A percentile compares a stretch with the other conserved stretches of the same genome.
phyloP scores from a whole-genome alignment of 805 yeast genomes.

The Barnettozyma wickerhamii region DNA sequence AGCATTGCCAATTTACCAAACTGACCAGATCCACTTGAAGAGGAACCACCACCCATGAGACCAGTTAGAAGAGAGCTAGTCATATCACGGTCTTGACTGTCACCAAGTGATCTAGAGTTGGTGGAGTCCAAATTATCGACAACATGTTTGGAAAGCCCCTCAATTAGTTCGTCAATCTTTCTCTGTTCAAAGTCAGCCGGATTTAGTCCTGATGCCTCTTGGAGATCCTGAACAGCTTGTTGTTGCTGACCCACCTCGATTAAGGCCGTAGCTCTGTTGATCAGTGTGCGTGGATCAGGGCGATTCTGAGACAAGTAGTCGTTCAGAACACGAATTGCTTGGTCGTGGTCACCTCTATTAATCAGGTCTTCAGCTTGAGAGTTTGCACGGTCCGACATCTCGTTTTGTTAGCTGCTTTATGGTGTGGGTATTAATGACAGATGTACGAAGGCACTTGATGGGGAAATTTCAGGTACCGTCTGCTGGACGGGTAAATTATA shows the following conservation, averaged over 20 bases:
- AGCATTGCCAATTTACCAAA: constrained; percentile 14
- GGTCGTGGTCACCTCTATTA: background rate
- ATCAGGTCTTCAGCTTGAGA: constrained; percentile 13
- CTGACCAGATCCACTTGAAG: constrained; percentile 15
- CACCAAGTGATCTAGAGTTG: constrained; percentile 18
- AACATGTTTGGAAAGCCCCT: constrained; percentile 19
- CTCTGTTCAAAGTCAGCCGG: constrained; percentile 17
- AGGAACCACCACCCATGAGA: constrained; percentile 18
- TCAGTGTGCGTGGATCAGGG: constrained; percentile 17
- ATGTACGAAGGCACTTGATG: background rate
- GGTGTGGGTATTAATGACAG: no score
- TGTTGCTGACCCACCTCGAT: constrained; percentile 15
- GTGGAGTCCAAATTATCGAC: constrained; percentile 18
- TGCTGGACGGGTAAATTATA: no score
- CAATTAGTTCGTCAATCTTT: constrained; percentile 21
- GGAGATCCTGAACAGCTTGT: constrained; percentile 20
- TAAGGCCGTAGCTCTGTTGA: constrained; percentile 21
- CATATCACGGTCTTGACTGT: constrained; percentile 17
- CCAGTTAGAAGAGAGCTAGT: constrained; percentile 19
- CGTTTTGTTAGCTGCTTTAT: background rate
- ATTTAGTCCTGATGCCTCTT: constrained; percentile 19
- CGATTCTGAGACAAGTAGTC: constrained; percentile 7
- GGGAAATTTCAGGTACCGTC: background rate
- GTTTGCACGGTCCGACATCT: constrained; percentile 12
- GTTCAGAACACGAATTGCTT: constrained; percentile 4